Evolutionary conservation across 202 grass and related monocot species (phyloP).

Genomic region (Brachypodium distachyon): DNA sequence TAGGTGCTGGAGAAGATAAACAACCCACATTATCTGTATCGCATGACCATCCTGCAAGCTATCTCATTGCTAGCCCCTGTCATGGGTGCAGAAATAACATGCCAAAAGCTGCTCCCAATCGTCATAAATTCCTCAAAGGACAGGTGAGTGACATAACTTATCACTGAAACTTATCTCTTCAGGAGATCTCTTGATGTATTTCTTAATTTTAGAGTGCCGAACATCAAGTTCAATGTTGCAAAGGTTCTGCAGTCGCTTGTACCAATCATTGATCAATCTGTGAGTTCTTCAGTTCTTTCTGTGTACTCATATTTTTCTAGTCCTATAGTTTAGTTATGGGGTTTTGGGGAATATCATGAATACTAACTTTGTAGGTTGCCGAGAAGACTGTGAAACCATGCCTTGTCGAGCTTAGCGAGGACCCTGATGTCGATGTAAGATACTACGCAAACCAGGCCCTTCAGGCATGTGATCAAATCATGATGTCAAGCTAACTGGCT

Average conservation of each 20-base stretch:
- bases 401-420: conserved; percentile 80
- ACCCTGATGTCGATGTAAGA: conserved; percentile 92
- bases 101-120: conserved; percentile 72
- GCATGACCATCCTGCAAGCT: conserved; percentile 82
- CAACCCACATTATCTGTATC: conserved; percentile 90
- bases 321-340: neutral
- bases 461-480: conserved; percentile 72
- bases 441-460: conserved; percentile 78
- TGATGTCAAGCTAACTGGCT: conserved; percentile 74
- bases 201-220: conserved; percentile 57
- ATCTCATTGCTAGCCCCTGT: conserved; percentile 82
- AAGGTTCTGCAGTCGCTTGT: conserved; percentile 76
- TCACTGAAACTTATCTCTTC: neutral
- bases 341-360: conserved; percentile 24
- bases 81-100: conserved; percentile 89
- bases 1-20: conserved; percentile 93
- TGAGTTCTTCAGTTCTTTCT: conserved; percentile 31
- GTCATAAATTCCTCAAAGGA: conserved; percentile 85
- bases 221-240: conserved; percentile 97
- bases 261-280: conserved; percentile 73
- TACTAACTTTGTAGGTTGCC: conserved; percentile 47
- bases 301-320: neutral
- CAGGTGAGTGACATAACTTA: conserved; percentile 33
- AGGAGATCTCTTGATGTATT: neutral
- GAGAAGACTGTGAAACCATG: conserved; percentile 73